These are phyloP conservation scores for Macrolepiota fuliginosa DNA, from an alignment of 768 basidiomycete genomes.

Conservation along the genomic window DNA sequence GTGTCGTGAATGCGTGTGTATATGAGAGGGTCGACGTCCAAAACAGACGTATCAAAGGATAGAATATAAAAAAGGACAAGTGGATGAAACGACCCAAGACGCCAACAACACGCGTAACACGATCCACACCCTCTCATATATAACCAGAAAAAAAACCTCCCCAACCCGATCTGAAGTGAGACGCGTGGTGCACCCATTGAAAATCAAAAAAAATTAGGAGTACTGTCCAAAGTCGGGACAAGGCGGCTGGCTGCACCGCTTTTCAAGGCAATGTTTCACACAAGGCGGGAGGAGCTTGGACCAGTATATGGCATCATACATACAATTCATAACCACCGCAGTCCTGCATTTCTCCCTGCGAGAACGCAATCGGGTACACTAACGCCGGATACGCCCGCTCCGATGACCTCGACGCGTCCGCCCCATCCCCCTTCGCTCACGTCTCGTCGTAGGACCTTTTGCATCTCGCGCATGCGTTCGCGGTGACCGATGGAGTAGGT, in stretches of 20 bases:
- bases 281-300: not conserved
- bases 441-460: conserved; percentile 29
- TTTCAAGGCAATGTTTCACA: not conserved
- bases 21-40: too few species aligned
- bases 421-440: conserved; percentile 33
- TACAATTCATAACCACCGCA: conserved; percentile 8
- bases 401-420: conserved; percentile 59
- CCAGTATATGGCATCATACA: not conserved
- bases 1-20: too few species aligned
- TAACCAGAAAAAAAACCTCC: too few species aligned
- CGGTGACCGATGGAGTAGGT: conserved; percentile 72
- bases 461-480: conserved; percentile 61
- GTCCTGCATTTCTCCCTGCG: conserved; percentile 57
- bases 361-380: conserved; percentile 86
- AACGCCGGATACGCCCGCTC: conserved; percentile 85
- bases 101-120: too few species aligned
- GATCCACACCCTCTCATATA: too few species aligned
- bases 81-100: too few species aligned
- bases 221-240: too few species aligned
- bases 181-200: too few species aligned
- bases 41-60: too few species aligned
- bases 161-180: too few species aligned
- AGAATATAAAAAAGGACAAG: too few species aligned
- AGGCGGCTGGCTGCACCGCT: not conserved
- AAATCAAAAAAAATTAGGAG: too few species aligned